Base-by-base conservation (phyloP, 1,284 basidiomycete genomes). In the Pseudozyma sp. region DNA sequence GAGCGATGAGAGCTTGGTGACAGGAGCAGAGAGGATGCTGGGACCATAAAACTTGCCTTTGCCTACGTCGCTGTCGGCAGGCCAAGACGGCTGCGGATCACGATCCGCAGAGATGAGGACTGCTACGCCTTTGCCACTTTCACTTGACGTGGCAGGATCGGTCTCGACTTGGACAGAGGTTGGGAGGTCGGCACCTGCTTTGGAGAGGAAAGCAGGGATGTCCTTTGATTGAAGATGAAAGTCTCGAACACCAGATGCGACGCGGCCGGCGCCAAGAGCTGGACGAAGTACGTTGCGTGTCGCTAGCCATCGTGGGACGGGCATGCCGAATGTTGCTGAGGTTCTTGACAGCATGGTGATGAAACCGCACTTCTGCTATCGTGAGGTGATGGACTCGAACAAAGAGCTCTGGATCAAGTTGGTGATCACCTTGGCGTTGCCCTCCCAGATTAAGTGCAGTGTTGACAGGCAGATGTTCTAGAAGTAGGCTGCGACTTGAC, bases 51-150 rank as follows among this genome's bases (percentile, higher is more conserved):
- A 71, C 8, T 56, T 64, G 51, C 48, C 45, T 6, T 29, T 35
- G 10, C 13, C 8, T n/a, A 37, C 4, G 19, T n/a, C 14, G 30
- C 16, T 40, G n/a, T 30, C 40, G 8, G 31, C 46, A 1, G 68
- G 63, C 67, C 72, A 69, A 9, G 45, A 51, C 0, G 51, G 13
- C 16, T 73, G 74, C 1, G 69, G 58, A 35, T 62, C 65, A 3
- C 74, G 68, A 39, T 76, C 74, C 9, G 74, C 74, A 3, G 67
- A 68, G 40, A 76, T 68, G 43, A 76, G 69, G 11, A 76, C 56
- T 13, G 74, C 74, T 7, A 76, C 49, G 33, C 71, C 67, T 16
- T 53, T 54, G 4, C 14, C 13, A 45, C 45, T 40, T 9, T 17
- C n/a, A 17, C 39, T 5, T 3, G 17, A 24, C 5, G 56, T 8